phyloP scores from a whole-genome alignment of 345 rosid species.

The Eucalyptus polyanthemos region DNA sequence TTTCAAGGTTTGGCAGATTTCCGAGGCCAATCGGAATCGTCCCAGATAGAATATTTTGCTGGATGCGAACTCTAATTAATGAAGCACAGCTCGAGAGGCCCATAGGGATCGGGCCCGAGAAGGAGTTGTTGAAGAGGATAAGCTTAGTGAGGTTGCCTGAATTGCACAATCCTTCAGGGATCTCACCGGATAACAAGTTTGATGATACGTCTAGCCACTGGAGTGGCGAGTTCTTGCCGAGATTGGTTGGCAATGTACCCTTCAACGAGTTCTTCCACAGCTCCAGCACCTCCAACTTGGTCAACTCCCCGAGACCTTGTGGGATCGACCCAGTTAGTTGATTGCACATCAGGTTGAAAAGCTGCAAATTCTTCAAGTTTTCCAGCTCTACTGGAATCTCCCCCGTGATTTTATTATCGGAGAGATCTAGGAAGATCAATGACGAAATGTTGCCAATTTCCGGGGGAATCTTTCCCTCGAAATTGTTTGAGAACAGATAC shows the following conservation, averaged over 20 bases:
- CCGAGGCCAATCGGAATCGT: conserved; percentile 55
- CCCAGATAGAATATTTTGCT: conserved; percentile 60
- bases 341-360: conserved; percentile 67
- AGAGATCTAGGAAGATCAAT: conserved; percentile 52
- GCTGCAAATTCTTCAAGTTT: conserved; percentile 43
- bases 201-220: conserved; percentile 70
- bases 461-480: conserved; percentile 49
- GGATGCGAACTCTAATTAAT: conserved; percentile 65
- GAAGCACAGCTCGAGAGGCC: conserved; percentile 47
- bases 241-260: conserved; percentile 47
- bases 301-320: conserved; percentile 33
- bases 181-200: conserved; percentile 50
- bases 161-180: conserved; percentile 51
- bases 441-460: conserved; percentile 51
- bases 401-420: conserved; percentile 63
- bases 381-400: conserved; percentile 46
- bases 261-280: conserved; percentile 58
- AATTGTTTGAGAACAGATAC: conserved; percentile 47
- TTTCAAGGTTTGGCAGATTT: conserved; percentile 53
- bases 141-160: conserved; percentile 66
- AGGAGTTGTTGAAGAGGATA: conserved; percentile 70
- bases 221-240: conserved; percentile 50
- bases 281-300: conserved; percentile 54
- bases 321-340: conserved; percentile 48
- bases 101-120: conserved; percentile 47